Conservation (phyloP, 352 stramenopile species). For the Globisporangium abappressorium region DNA sequence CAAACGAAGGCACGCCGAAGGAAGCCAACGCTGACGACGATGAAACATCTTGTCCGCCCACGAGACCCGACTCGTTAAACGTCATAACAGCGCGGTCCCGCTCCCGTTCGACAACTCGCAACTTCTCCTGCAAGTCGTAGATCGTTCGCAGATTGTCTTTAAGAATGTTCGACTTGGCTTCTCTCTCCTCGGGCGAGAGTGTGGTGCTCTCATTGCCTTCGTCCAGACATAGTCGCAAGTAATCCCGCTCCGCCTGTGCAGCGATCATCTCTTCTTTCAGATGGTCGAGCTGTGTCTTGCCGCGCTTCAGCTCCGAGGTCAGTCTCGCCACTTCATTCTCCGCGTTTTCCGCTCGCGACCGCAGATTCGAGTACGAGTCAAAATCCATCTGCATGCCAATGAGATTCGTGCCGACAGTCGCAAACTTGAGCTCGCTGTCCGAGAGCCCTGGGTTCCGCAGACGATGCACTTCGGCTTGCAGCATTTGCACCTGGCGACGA, state of each 20-base stretch:
- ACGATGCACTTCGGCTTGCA: constrained; percentile 80
- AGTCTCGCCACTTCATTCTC: constrained; percentile 77
- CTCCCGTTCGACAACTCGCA: constrained; percentile 60
- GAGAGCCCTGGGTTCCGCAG: constrained; percentile 79
- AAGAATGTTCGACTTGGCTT: constrained; percentile 62
- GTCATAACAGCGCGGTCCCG: constrained; percentile 61
- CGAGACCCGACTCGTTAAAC: constrained; percentile 17
- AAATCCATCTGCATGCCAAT: constrained; percentile 70
- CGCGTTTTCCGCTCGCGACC: constrained; percentile 66
- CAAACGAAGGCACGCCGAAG: constrained; percentile 37
- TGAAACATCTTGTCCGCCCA: constrained; percentile 15
- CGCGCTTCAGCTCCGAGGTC: constrained; percentile 73
- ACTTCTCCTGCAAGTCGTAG: constrained; percentile 73
- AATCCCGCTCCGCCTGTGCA: constrained; percentile 79
- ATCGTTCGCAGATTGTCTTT: constrained; percentile 83
- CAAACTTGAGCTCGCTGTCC: constrained; percentile 73
- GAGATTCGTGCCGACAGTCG: constrained; percentile 52
- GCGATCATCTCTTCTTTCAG: constrained; percentile 86
- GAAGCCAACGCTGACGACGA: constrained; percentile 17
- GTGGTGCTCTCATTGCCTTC: constrained; percentile 29
- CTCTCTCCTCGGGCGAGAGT: constrained; percentile 31
- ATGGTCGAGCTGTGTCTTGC: constrained; percentile 73
- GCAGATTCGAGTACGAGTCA: constrained; percentile 75
- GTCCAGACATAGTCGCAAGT: constrained; percentile 68
- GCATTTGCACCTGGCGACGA: constrained; percentile 71